Conservation (phyloP, 768 basidiomycete genomes). For the Tylopilus plumbeoviolaceoides region DNA sequence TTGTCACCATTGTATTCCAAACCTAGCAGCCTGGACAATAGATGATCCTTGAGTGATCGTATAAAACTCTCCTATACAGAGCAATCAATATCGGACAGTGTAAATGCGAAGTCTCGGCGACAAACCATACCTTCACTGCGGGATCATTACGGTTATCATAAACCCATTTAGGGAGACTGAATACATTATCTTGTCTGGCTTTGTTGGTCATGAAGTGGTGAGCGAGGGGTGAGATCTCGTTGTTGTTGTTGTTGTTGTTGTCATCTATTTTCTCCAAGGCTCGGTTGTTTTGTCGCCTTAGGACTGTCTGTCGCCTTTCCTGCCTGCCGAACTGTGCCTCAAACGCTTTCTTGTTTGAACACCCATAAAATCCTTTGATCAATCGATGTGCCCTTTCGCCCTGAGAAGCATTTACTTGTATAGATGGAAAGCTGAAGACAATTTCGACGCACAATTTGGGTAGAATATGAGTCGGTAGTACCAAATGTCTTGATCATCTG, state of each 20-base stretch:
- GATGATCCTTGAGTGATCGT: background rate
- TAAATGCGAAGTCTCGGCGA: too few species aligned
- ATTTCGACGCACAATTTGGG: too few species aligned
- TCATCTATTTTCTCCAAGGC: too few species aligned
- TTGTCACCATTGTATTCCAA: constrained; percentile 8
- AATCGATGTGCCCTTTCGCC: background rate
- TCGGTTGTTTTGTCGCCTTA: too few species aligned
- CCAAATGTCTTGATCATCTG: too few species aligned
- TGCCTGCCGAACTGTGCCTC: constrained; percentile 4
- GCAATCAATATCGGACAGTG: too few species aligned
- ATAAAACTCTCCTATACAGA: background rate
- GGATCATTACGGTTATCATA: constrained; percentile 8
- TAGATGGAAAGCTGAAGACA: too few species aligned
- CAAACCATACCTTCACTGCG: constrained; percentile 7
- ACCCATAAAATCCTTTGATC: constrained; percentile 26
- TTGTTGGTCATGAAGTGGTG: constrained; percentile 3
- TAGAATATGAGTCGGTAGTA: too few species aligned
- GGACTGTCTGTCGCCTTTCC: background rate
- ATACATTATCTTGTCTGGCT: background rate
- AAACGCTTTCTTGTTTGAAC: constrained; percentile 19
- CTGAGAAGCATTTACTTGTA: background rate
- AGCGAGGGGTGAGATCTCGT: background rate
- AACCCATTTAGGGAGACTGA: background rate
- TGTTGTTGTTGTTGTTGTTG: too few species aligned
- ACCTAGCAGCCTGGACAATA: background rate